These are phyloP conservation scores for Ulota crispa DNA, from an alignment of 225 moss, liverwort and hornwort species.

Conservation along the genomic window DNA sequence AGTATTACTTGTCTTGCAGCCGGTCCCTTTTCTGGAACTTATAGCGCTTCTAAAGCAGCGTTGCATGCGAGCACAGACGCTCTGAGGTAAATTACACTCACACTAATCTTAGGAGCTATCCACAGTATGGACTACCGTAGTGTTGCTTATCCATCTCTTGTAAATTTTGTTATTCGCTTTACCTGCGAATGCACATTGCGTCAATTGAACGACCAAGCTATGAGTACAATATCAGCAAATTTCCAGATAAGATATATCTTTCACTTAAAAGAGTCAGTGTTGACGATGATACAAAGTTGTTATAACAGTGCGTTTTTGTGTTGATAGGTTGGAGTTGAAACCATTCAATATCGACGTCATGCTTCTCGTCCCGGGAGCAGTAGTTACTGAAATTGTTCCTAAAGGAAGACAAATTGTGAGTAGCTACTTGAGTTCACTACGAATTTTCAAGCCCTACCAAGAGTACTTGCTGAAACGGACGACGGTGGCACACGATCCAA, in stretches of 20 bases:
- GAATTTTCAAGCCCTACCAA: constrained; percentile 45
- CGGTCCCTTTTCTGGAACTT: constrained; percentile 54
- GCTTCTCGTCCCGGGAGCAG: constrained; percentile 47
- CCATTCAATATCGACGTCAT: constrained; percentile 65
- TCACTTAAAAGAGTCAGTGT: not conserved
- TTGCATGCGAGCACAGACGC: constrained; percentile 56
- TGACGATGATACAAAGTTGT: not conserved
- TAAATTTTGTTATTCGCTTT: not conserved
- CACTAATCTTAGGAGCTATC: not conserved
- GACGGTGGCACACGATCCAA: constrained; percentile 26
- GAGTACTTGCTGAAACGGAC: constrained; percentile 38
- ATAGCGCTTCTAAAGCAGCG: constrained; percentile 52
- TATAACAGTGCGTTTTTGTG: not conserved
- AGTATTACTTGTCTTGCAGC: constrained; percentile 52
- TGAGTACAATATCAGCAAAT: not conserved
- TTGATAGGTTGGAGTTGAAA: constrained; percentile 54
- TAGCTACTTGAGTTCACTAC: constrained; percentile 24
- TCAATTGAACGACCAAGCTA: not conserved
- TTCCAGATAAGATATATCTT: not conserved
- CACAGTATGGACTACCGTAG: not conserved
- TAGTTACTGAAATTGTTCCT: constrained; percentile 42
- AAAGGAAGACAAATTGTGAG: constrained; percentile 31
- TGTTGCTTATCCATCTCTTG: not conserved
- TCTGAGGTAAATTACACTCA: constrained; percentile 34
- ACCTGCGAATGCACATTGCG: not conserved